Evolutionary conservation across 2,329 filamentous ascomycete species (phyloP).

Genomic region (Pestalotiopsis sp.): DNA sequence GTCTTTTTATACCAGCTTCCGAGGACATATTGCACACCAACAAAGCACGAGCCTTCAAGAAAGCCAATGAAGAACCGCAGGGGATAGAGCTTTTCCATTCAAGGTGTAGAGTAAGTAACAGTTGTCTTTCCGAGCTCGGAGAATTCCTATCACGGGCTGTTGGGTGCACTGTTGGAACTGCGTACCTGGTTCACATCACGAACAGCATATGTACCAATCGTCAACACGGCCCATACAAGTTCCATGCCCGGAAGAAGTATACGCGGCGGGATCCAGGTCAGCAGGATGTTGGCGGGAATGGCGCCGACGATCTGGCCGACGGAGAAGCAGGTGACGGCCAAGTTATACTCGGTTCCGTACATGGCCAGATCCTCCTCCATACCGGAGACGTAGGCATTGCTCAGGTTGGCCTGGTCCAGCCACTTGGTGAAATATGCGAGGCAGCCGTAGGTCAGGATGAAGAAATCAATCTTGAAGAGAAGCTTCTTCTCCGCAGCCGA

Average conservation of each 20-base stretch:
- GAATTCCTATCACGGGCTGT: neutral
- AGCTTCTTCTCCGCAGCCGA: slow-evolving; percentile 26
- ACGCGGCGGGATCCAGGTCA: slow-evolving; percentile 44
- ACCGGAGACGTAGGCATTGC: slow-evolving; percentile 29
- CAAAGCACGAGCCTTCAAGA: slow-evolving; percentile 50
- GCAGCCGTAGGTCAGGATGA: slow-evolving; percentile 30
- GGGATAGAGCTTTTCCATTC: slow-evolving; percentile 20
- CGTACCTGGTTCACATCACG: slow-evolving; percentile 20
- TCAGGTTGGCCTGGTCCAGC: slow-evolving; percentile 27
- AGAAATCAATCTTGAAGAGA: slow-evolving; percentile 32
- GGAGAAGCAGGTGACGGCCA: slow-evolving; percentile 19
- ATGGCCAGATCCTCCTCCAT: slow-evolving; percentile 25
- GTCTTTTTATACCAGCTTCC: slow-evolving; percentile 62
- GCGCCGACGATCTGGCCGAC: slow-evolving; percentile 22
- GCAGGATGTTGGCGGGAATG: slow-evolving; percentile 22
- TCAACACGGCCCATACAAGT: slow-evolving; percentile 23
- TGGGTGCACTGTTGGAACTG: neutral
- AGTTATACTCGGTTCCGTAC: slow-evolving; percentile 21
- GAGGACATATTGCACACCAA: slow-evolving; percentile 51
- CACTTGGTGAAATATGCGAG: slow-evolving; percentile 31
- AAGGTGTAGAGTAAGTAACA: neutral
- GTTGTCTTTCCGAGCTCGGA: too few relatives aligned
- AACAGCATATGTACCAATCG: slow-evolving; percentile 23
- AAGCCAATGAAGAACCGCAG: slow-evolving; percentile 49
- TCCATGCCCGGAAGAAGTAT: slow-evolving; percentile 50